Conservation (phyloP, 495 filamentous ascomycete species). For the Aspergillus incahuasiensis region DNA sequence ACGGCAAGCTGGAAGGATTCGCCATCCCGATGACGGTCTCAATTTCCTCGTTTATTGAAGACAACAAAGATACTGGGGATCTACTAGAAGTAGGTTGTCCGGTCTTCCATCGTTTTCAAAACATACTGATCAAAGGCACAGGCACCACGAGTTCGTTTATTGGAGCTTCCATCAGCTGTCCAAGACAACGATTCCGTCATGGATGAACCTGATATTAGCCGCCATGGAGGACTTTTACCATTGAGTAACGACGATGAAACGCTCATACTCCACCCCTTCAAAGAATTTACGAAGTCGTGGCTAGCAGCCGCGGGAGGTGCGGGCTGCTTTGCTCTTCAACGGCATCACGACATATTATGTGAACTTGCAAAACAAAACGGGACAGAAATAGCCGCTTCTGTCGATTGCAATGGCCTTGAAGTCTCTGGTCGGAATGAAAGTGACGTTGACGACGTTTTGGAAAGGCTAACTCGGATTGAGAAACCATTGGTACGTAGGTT, state of each 20-base stretch:
- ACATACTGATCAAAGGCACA: conserved; percentile 3
- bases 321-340: conserved; percentile 15
- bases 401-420: conserved; percentile 15
- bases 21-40: background rate
- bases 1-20: conserved; percentile 12
- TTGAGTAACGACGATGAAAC: conserved; percentile 14
- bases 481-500: conserved; percentile 28
- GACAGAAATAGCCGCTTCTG: conserved; percentile 19
- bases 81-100: conserved; percentile 22
- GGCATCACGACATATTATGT: conserved; percentile 10
- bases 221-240: conserved; percentile 9
- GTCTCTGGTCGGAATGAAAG: conserved; percentile 31
- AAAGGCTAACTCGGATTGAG: conserved; percentile 62
- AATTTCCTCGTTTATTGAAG: conserved; percentile 19
- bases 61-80: conserved; percentile 20
- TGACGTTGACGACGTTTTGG: conserved; percentile 64
- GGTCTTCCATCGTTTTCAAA: background rate
- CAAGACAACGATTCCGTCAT: conserved; percentile 2
- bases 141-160: conserved; percentile 17
- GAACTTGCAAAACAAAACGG: conserved; percentile 18
- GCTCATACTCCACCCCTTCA: conserved; percentile 5
- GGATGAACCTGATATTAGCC: background rate
- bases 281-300: conserved; percentile 19
- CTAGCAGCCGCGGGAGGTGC: conserved; percentile 12
- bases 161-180: conserved; percentile 11